Conservation (phyloP, 202 grass and related monocot species). For the Bolboschoenoplectus hybrid region DNA sequence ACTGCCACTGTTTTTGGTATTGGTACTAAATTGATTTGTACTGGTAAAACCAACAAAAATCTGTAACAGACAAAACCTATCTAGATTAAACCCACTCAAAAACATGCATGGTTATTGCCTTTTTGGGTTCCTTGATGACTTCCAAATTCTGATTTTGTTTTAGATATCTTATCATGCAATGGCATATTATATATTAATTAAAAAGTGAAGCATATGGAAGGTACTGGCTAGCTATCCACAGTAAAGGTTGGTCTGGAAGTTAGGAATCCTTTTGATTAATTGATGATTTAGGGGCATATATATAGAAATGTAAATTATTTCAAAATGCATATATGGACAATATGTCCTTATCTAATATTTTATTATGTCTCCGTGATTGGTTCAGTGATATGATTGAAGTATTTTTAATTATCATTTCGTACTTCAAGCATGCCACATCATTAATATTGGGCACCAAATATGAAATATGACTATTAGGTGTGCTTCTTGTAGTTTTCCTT, state of each 20-base stretch:
- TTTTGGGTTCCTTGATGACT: not conserved
- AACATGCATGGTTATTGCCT: not conserved
- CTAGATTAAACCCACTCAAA: too few relatives aligned
- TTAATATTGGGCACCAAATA: not conserved
- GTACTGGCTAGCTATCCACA: not conserved
- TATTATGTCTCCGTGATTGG: not conserved
- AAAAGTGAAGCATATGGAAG: not conserved
- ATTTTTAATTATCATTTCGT: not conserved
- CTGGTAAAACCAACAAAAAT: not conserved
- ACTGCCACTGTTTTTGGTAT: not conserved
- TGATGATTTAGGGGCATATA: not conserved
- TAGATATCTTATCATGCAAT: not conserved
- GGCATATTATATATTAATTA: not conserved
- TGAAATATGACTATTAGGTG: not conserved
- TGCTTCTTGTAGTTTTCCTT: not conserved
- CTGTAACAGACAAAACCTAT: not conserved
- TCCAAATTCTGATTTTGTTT: not conserved
- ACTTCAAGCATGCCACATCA: not conserved
- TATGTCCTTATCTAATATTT: not conserved
- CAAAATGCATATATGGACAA: not conserved
- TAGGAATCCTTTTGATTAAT: not conserved
- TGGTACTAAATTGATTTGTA: not conserved
- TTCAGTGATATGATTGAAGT: slow-evolving; percentile 9
- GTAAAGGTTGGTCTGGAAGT: not conserved
- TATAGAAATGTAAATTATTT: not conserved